A percentile compares a stretch with the other conserved stretches of the same genome.
Conservation (phyloP, 1,284 basidiomycete species). For the Rhizopogon hawkerae region DNA sequence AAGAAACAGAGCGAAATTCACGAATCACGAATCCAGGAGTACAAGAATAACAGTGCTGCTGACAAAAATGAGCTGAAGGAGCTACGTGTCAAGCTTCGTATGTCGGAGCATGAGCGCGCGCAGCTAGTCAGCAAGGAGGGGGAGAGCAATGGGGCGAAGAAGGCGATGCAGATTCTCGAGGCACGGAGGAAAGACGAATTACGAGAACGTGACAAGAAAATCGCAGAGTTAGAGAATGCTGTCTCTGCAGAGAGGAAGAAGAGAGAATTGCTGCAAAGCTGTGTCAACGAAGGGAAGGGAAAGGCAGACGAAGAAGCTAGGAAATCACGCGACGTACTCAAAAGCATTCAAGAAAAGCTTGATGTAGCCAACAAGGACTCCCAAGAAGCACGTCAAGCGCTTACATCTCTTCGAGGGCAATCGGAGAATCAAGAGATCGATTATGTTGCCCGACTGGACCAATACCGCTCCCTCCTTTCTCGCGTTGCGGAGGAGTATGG, state of each 20-base stretch:
- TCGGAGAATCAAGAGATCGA: constrained; percentile 29
- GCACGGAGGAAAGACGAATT: constrained; percentile 43
- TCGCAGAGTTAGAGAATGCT: constrained; percentile 49
- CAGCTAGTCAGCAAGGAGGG: constrained; percentile 44
- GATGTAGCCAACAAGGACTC: constrained; percentile 19
- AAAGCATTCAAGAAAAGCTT: constrained; percentile 31
- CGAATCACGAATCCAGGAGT: constrained; percentile 48
- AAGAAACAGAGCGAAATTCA: constrained; percentile 52
- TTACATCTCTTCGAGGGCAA: constrained; percentile 18
- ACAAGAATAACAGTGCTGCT: constrained; percentile 39
- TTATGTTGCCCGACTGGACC: constrained; percentile 42
- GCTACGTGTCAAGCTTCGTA: constrained; percentile 48
- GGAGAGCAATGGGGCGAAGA: constrained; percentile 46
- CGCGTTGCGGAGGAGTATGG: constrained; percentile 53
- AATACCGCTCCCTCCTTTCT: constrained; percentile 35
- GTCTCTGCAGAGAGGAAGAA: constrained; percentile 42
- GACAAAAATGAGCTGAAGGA: constrained; percentile 60
- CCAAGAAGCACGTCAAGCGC: constrained; percentile 26
- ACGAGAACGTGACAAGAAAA: constrained; percentile 44
- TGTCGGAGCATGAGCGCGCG: constrained; percentile 49
- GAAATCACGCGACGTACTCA: constrained; percentile 27
- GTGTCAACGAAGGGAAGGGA: constrained; percentile 35
- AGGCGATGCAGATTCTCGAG: constrained; percentile 42
- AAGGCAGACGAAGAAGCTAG: constrained; percentile 36
- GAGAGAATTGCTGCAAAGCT: constrained; percentile 38